Base-by-base conservation (phyloP, 371 early-diverging fungal genomes). In the Rhizopus arrhizus region DNA sequence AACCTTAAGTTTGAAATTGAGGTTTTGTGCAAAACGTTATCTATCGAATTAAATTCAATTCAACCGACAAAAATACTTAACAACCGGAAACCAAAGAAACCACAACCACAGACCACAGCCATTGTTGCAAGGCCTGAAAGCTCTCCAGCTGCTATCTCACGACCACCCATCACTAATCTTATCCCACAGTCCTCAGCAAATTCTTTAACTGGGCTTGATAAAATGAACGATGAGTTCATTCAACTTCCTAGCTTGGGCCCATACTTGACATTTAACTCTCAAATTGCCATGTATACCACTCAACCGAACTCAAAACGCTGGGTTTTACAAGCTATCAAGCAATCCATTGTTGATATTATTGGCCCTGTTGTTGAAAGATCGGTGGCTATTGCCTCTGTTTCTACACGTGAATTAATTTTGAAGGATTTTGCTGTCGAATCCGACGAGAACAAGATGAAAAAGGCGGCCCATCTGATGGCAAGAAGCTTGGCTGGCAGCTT, bases 1-100 rank as follows among this genome's bases (percentile, higher is more conserved):
- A 96, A 94, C 61, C 87, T 96, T 54, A 95, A 95, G 61, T 98
- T 99, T 74, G 97, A 97, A 69, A 93, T 99, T 46, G 98, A 98
- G 74, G 95, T 98, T 3, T 81, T 99, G 41, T 96, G 96, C 83
- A 95, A 95, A 70, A 90, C 90, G 45, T 73, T 97, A 40, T 75
- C 87, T 7, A 73, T 98, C 6, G 95, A 94, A 49, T 80, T 95
- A 2, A 89, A 86, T 62, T 67, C 70, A 65, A 74, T 69, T 28
- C 45, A 66, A 29, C 92, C 96, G 0, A 85, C 94, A 10, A 76
- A 78, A 28, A 77, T 90, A 9, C 69, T 95, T n/a, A 88, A 89
- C 56, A 84, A 85, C 60, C 75, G 87, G 36, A 83, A 81, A 11
- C 83, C 80, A 12, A 87, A 82, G 57, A 76, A 74, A 12, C 53